These are phyloP conservation scores for Hymenoscyphus repandus DNA, from an alignment of 2,329 filamentous ascomycete species.

Conservation along the genomic window DNA sequence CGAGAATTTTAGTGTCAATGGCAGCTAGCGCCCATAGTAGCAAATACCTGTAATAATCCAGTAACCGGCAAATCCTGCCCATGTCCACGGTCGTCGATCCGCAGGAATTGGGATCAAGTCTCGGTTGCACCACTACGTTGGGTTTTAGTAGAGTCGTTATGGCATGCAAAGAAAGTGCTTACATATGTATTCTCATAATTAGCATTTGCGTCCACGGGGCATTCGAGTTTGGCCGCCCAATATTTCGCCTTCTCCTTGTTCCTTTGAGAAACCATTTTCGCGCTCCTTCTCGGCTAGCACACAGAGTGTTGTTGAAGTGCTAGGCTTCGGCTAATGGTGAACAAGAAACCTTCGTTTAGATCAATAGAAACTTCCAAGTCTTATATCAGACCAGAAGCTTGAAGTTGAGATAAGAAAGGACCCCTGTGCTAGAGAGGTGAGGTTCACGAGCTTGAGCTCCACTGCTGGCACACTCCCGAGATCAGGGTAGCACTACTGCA, in stretches of 20 bases:
- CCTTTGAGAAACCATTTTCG: slow-evolving; percentile 16
- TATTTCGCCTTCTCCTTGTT: slow-evolving; percentile 15
- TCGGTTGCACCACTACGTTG: slow-evolving; percentile 20
- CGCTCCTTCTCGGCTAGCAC: background rate
- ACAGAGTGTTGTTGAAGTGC: background rate
- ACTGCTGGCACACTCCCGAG: too few species aligned
- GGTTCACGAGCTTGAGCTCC: background rate
- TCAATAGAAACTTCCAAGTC: too few species aligned
- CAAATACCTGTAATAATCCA: slow-evolving; percentile 29
- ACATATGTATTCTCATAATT: slow-evolving; percentile 25
- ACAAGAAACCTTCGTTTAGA: too few species aligned
- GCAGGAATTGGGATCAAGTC: slow-evolving; percentile 22
- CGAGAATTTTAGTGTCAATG: background rate
- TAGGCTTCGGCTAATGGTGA: too few species aligned
- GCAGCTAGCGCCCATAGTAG: slow-evolving; percentile 2
- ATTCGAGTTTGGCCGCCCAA: slow-evolving; percentile 20
- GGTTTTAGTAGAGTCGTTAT: too few species aligned
- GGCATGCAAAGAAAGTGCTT: background rate
- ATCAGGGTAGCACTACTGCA: too few species aligned
- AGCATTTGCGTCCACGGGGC: slow-evolving; percentile 21
- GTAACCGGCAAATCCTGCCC: slow-evolving; percentile 30
- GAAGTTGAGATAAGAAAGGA: background rate
- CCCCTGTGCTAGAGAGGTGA: background rate
- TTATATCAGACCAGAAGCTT: too few species aligned
- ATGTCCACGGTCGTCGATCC: slow-evolving; percentile 27